Evolutionary conservation across 2,329 filamentous ascomycete genomes (phyloP).

Genomic region (Alternaria gansuensis): DNA sequence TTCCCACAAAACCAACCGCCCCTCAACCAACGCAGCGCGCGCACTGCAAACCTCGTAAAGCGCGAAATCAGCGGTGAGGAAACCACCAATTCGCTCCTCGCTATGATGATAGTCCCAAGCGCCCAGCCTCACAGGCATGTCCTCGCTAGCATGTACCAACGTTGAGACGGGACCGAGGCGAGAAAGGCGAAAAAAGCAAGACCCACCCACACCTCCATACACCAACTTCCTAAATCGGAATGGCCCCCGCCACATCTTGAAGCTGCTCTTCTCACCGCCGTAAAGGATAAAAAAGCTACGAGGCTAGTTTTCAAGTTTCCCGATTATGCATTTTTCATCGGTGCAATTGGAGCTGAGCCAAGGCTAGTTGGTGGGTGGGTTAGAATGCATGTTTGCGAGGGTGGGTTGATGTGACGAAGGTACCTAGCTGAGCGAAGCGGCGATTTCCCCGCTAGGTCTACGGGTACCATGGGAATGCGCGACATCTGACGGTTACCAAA

Average conservation of each 20-base stretch:
- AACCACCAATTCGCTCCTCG: background rate
- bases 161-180: slow-evolving; percentile 11
- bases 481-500: slow-evolving; percentile 4
- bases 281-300: background rate
- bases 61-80: slow-evolving; percentile 7
- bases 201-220: slow-evolving; percentile 3
- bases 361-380: background rate
- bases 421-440: background rate
- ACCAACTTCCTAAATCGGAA: slow-evolving; percentile 5
- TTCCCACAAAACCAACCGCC: background rate
- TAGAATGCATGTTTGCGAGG: background rate
- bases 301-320: slow-evolving; percentile 6
- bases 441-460: background rate
- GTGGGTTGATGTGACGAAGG: slow-evolving; percentile 2
- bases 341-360: slow-evolving; percentile 3
- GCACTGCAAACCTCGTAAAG: background rate
- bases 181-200: slow-evolving; percentile 4
- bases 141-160: slow-evolving; percentile 9
- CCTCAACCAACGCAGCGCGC: background rate
- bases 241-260: slow-evolving; percentile 3
- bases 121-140: background rate
- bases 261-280: slow-evolving; percentile 4
- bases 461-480: slow-evolving; percentile 10
- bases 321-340: background rate
- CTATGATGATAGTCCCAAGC: background rate